Conservation (phyloP, 768 basidiomycete species). For the Agrocybe pediades region DNA sequence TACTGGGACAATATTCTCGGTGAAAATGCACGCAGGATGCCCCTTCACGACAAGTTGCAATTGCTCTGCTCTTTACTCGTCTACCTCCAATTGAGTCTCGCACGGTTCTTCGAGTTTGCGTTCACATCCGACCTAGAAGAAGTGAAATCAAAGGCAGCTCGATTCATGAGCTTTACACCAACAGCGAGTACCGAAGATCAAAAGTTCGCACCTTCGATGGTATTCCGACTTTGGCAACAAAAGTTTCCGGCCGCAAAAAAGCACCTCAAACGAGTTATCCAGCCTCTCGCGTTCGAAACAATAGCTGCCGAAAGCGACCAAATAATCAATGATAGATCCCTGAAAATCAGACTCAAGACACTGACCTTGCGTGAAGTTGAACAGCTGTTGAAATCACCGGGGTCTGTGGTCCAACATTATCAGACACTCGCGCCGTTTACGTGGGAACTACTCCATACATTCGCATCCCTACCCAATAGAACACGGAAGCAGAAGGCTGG, state of each 20-base stretch:
- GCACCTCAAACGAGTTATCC: background rate
- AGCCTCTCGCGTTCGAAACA: conserved; percentile 1
- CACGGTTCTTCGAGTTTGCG: conserved; percentile 9
- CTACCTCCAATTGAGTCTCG: conserved; percentile 15
- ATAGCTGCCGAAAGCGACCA: conserved; percentile 8
- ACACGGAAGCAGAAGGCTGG: conserved; percentile 10
- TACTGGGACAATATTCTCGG: no score
- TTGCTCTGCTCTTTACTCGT: conserved; percentile 15
- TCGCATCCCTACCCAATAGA: conserved; percentile 16
- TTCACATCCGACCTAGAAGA: conserved; percentile 13
- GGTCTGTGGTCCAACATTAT: background rate
- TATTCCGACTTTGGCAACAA: conserved; percentile 4
- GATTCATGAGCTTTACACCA: conserved; percentile 10
- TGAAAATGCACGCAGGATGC: no score
- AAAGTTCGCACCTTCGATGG: conserved; percentile 1
- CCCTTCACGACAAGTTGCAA: conserved; percentile 1
- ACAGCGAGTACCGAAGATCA: background rate
- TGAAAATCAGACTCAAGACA: conserved; percentile 3
- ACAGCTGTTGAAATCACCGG: conserved; percentile 1
- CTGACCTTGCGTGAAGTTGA: conserved; percentile 3
- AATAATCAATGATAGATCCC: conserved; percentile 1
- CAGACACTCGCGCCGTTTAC: conserved; percentile 17
- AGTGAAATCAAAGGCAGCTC: conserved; percentile 1
- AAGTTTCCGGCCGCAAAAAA: background rate
- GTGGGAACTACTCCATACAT: conserved; percentile 12